Conservation (phyloP, 1,284 basidiomycete species). For the Hypsizygus ulmarius region DNA sequence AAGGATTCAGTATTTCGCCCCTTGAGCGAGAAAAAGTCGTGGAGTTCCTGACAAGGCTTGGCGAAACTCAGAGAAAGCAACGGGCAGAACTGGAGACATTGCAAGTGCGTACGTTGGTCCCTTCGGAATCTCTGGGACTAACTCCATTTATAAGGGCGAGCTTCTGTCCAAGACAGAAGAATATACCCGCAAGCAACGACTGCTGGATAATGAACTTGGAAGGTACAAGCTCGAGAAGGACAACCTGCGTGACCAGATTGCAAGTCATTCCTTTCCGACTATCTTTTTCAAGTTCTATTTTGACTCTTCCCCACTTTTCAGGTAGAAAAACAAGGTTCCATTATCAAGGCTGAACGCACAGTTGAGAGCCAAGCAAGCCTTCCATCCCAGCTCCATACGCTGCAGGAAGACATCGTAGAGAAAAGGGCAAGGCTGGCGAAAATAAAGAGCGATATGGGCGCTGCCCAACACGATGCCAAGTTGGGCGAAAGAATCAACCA, state of each 20-base stretch:
- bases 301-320: constrained; percentile 24
- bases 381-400: constrained; percentile 54
- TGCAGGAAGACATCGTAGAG: constrained; percentile 68
- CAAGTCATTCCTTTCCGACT: constrained; percentile 30
- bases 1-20: constrained; percentile 68
- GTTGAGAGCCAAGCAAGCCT: constrained; percentile 59
- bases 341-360: constrained; percentile 49
- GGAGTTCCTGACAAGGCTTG: constrained; percentile 66
- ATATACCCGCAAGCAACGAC: constrained; percentile 52
- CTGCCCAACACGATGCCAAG: constrained; percentile 67
- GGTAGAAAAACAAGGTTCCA: constrained; percentile 51
- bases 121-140: not conserved
- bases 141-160: constrained; percentile 40
- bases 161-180: constrained; percentile 53
- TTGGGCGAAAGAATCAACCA: constrained; percentile 60
- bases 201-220: constrained; percentile 53
- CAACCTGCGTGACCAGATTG: constrained; percentile 61
- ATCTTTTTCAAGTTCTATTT: not conserved
- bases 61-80: constrained; percentile 57
- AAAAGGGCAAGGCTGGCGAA: constrained; percentile 58
- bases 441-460: constrained; percentile 55
- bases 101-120: constrained; percentile 43
- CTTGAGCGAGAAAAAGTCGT: constrained; percentile 65
- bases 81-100: constrained; percentile 55
- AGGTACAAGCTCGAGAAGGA: constrained; percentile 50